Conservation (phyloP, 306 rosid species). For the Cicer yamashitae region DNA sequence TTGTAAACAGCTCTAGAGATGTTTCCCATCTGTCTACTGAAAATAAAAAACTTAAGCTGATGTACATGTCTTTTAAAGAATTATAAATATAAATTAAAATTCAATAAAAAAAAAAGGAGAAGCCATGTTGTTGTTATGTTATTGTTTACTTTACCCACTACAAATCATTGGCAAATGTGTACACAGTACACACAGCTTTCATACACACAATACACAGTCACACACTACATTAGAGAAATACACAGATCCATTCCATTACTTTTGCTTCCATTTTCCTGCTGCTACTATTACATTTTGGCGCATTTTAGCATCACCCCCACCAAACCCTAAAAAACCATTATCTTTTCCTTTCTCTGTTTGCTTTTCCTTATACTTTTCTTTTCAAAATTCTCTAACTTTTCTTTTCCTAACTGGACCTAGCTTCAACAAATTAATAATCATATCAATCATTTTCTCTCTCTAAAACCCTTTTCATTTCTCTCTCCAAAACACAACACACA, state of each 20-base stretch:
- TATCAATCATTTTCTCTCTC: slow-evolving; percentile 61
- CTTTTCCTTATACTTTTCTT: slow-evolving; percentile 37
- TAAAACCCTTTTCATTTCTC: slow-evolving; percentile 42
- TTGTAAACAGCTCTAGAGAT: no score
- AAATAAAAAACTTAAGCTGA: no score
- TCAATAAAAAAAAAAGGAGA: neutral
- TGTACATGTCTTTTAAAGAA: no score
- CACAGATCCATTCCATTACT: slow-evolving; percentile 50
- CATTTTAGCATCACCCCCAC: slow-evolving; percentile 67
- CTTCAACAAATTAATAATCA: slow-evolving; percentile 40
- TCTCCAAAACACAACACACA: neutral
- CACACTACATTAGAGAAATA: neutral
- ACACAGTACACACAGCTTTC: slow-evolving; percentile 6
- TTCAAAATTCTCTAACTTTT: neutral
- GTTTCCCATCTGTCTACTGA: no score
- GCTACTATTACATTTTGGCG: slow-evolving; percentile 47
- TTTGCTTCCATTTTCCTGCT: slow-evolving; percentile 37
- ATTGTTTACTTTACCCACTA: slow-evolving; percentile 15
- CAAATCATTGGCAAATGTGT: slow-evolving; percentile 50
- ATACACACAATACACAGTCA: neutral
- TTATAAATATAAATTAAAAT: no score
- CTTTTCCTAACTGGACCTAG: slow-evolving; percentile 32
- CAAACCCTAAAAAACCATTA: slow-evolving; percentile 51
- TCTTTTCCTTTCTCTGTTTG: slow-evolving; percentile 39
- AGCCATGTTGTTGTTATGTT: neutral